Evolutionary conservation across 306 rosid species (phyloP).

Genomic region (Lathyrus tuberosus): DNA sequence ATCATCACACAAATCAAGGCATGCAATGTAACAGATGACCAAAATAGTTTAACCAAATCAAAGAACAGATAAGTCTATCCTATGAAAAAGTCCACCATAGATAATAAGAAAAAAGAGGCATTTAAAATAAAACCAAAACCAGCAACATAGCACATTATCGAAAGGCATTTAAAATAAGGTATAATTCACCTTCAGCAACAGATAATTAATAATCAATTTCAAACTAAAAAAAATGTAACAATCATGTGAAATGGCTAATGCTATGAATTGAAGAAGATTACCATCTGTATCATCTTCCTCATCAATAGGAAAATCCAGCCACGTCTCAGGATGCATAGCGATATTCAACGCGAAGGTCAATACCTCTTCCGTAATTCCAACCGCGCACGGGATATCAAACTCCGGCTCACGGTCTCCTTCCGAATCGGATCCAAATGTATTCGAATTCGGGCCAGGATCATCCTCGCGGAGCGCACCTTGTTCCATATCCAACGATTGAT

Average conservation of each 20-base stretch:
- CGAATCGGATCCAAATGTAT: constrained; percentile 35
- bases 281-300: constrained; percentile 89
- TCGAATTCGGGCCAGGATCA: constrained; percentile 18
- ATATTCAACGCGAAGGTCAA: constrained; percentile 80
- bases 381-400: constrained; percentile 37
- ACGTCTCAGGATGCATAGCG: constrained; percentile 98
- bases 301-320: constrained; percentile 94
- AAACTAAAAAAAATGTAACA: constrained; percentile 1
- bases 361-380: constrained; percentile 89
- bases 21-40: constrained; percentile 1
- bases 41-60: not conserved
- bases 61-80: not conserved
- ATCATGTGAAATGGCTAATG: not conserved
- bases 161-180: not conserved
- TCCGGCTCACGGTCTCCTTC: constrained; percentile 45
- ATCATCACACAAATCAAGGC: not conserved
- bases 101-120: not conserved
- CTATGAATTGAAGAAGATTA: constrained; percentile 30
- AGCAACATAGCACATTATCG: constrained; percentile 3
- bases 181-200: not conserved
- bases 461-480: not conserved
- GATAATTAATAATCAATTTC: not conserved
- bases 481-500: constrained; percentile 33
- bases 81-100: not conserved
- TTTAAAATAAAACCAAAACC: not conserved